A percentile compares a stretch with the other conserved stretches of the same genome.
These are phyloP conservation scores for Termitomyces sp. DNA, from an alignment of 768 basidiomycete genomes.

Conservation along the genomic window DNA sequence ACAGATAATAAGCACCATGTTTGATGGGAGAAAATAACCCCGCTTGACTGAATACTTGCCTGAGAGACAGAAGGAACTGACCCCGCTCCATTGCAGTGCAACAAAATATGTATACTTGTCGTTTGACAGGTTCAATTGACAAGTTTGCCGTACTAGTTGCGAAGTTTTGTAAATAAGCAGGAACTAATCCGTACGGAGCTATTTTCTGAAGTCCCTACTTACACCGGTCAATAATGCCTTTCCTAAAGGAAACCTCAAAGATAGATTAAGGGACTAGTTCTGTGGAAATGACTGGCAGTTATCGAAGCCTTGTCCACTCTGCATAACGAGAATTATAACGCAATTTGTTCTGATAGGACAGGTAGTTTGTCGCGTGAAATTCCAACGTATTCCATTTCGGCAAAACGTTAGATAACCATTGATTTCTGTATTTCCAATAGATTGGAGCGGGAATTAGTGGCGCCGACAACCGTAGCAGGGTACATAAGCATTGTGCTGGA, in stretches of 20 bases:
- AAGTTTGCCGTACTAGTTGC: background rate
- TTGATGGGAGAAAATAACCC: background rate
- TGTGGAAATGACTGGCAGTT: too few species aligned
- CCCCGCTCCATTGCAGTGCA: background rate
- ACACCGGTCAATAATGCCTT: background rate
- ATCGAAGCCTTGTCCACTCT: too few species aligned
- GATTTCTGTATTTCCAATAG: background rate
- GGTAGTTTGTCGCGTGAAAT: too few species aligned
- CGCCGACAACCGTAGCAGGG: background rate
- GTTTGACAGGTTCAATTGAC: background rate
- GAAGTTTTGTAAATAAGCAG: background rate
- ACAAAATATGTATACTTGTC: background rate
- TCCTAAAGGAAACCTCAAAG: too few species aligned
- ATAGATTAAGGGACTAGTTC: too few species aligned
- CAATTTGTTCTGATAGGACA: too few species aligned
- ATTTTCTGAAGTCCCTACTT: background rate
- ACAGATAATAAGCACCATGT: background rate
- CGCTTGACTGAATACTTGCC: background rate
- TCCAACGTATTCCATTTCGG: too few species aligned
- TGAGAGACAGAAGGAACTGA: background rate
- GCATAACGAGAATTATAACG: too few species aligned
- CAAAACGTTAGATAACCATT: too few species aligned
- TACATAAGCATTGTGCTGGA: background rate
- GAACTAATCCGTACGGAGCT: background rate
- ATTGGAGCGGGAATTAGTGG: background rate